Conservation (phyloP, 192 early-diverging fungal species). For the Borealophlyctis nickersoniae region DNA sequence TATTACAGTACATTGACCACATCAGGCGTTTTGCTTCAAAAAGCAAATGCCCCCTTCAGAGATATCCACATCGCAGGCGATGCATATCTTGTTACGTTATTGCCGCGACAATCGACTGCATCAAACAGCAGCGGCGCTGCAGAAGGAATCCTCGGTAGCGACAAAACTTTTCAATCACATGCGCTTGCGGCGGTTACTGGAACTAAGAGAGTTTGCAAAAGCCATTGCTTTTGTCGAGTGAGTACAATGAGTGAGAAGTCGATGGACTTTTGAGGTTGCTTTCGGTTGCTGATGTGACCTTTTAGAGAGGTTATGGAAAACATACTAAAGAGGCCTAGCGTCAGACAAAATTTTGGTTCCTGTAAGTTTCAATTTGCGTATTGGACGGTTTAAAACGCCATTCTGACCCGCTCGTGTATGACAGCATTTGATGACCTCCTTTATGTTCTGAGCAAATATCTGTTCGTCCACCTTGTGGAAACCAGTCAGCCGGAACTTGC, state of each 20-base stretch:
- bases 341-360: neutral
- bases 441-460: conserved; percentile 46
- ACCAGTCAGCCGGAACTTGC: conserved; percentile 15
- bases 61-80: conserved; percentile 2
- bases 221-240: conserved; percentile 33
- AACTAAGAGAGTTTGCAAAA: conserved; percentile 20
- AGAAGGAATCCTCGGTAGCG: conserved; percentile 12
- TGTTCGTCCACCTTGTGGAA: conserved; percentile 30
- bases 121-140: conserved; percentile 18
- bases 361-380: neutral
- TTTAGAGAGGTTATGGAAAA: neutral
- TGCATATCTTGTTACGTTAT: conserved; percentile 17
- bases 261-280: too few relatives aligned
- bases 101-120: conserved; percentile 19
- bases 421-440: conserved; percentile 45
- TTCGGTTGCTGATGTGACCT: neutral
- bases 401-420: neutral
- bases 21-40: too few relatives aligned
- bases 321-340: neutral
- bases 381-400: neutral
- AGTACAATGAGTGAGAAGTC: conserved; percentile 7
- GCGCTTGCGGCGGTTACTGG: conserved; percentile 11
- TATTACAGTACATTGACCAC: too few relatives aligned
- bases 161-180: neutral
- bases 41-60: neutral